Base-by-base conservation (phyloP, 768 basidiomycete genomes). In the Piloderma croceum region DNA sequence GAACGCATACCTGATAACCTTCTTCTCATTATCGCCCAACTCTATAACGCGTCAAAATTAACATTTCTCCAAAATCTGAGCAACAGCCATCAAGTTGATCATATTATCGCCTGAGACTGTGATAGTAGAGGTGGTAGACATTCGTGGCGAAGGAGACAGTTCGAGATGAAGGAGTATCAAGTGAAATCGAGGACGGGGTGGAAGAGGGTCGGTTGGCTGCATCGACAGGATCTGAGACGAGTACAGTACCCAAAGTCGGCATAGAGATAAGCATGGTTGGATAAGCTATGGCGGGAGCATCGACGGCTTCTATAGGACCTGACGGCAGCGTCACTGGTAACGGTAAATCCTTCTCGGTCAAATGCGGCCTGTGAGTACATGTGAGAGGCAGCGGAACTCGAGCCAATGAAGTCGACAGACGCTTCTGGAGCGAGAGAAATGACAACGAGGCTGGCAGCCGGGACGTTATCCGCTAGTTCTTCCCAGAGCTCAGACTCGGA, bases 41-140 rank as follows among this genome's bases (percentile, higher is more conserved):
- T 76, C 81, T n/a, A n/a, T 15, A 87, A 64, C 1, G 72, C 76
- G 6, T 74, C 82, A 41, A 96, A 68, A 63, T 97, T 91, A 24
- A 97, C 90, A 56, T n/a, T 92, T 89, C 64, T 94, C 91, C 38
- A 97, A 69, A 59, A 97, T 98, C 57, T 97, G 93, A 1, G 88
- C 89, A 5, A 94, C 92, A 9, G 94, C 94, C 71, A 93, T 80
- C 27, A 96, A 69, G 61, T 96, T 98, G 59, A 97, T 87, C 29
- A 94, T 72, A 43, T 92, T 74, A 27, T 7, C 53, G 17, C 25
- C 27, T 22, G 24, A 44, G 18, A 22, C 25, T n/a, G 43, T 18
- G 11, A 1, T 4, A 40, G 32, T 12, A 19, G 15, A 17, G 15
- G 29, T 33, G 18, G 41, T 27, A 22, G 38, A 27, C n/a, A 33